phyloP scores from a whole-genome alignment of 371 early-diverging fungal genomes.

The Lichtheimia hyalospora region DNA sequence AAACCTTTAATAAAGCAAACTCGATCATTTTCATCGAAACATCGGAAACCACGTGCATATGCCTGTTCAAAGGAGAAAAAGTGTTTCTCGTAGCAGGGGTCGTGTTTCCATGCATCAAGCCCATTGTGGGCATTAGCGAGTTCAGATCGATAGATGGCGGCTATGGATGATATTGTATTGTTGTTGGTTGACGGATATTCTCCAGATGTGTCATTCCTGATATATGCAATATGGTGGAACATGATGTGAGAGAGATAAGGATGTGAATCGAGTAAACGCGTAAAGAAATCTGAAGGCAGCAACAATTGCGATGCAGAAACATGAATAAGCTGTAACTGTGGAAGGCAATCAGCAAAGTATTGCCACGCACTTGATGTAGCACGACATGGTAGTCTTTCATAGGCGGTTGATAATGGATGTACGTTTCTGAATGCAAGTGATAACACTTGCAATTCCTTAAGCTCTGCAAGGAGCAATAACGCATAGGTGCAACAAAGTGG shows the following conservation, averaged over 20 bases:
- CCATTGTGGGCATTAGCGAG: slow-evolving; percentile 7
- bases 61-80: slow-evolving; percentile 28
- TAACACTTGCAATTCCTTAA: slow-evolving; percentile 23
- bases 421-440: slow-evolving; percentile 38
- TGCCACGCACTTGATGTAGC: slow-evolving; percentile 33
- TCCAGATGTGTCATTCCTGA: not conserved
- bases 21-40: slow-evolving; percentile 32
- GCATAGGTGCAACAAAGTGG: slow-evolving; percentile 20
- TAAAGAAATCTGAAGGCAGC: slow-evolving; percentile 25
- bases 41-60: slow-evolving; percentile 22
- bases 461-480: slow-evolving; percentile 15
- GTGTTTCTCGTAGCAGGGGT: not conserved
- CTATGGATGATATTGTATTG: not conserved
- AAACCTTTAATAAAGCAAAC: slow-evolving; percentile 45
- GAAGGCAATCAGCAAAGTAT: slow-evolving; percentile 22
- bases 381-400: slow-evolving; percentile 33
- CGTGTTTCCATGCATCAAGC: slow-evolving; percentile 13
- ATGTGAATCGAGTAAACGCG: slow-evolving; percentile 16
- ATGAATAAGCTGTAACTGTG: slow-evolving; percentile 27
- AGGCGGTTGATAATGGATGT: slow-evolving; percentile 21
- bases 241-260: slow-evolving; percentile 23
- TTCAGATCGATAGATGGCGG: slow-evolving; percentile 6
- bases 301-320: slow-evolving; percentile 30
- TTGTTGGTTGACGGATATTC: not conserved
- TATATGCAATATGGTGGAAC: slow-evolving; percentile 35